Evolutionary conservation across 805 yeast species (phyloP).

Genomic region (Naumovozyma dairenensis): DNA sequence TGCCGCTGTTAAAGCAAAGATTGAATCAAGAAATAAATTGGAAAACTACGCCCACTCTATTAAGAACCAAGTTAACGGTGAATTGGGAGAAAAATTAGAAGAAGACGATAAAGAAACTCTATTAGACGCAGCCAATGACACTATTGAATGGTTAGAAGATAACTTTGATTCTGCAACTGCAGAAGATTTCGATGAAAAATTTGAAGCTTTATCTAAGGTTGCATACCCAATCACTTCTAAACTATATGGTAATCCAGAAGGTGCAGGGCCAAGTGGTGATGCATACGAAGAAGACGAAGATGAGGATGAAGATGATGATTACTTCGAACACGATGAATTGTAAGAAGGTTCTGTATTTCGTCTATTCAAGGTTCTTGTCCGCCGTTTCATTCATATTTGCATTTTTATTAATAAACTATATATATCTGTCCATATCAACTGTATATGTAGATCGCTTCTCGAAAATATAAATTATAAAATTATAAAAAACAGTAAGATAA

Average conservation of each 20-base stretch:
- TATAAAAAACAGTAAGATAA: too few species aligned
- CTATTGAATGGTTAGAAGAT: conserved; percentile 81
- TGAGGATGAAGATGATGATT: conserved; percentile 45
- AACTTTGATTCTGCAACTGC: conserved; percentile 76
- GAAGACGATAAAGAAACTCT: conserved; percentile 89
- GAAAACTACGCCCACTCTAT: conserved; percentile 83
- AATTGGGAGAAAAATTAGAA: conserved; percentile 65
- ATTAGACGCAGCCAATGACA: conserved; percentile 78
- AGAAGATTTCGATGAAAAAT: conserved; percentile 91
- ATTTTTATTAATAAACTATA: too few species aligned
- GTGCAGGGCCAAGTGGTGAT: conserved; percentile 36
- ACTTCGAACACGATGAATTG: conserved; percentile 64
- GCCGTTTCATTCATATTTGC: too few species aligned
- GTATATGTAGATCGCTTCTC: too few species aligned
- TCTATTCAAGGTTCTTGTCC: too few species aligned
- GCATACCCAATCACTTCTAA: conserved; percentile 92
- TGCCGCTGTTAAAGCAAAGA: conserved; percentile 68
- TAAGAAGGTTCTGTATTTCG: too few species aligned
- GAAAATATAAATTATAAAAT: too few species aligned
- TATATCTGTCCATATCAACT: too few species aligned
- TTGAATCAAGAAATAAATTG: conserved; percentile 77
- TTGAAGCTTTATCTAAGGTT: conserved; percentile 64
- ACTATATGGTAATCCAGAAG: conserved; percentile 54
- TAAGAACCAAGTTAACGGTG: conserved; percentile 58
- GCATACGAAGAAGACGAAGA: conserved; percentile 41